Percentiles rank a stretch among this genome's conserved stretches.
Evolutionary conservation across 192 early-diverging fungal genomes (phyloP).

Genomic region (Podila minutissima): DNA sequence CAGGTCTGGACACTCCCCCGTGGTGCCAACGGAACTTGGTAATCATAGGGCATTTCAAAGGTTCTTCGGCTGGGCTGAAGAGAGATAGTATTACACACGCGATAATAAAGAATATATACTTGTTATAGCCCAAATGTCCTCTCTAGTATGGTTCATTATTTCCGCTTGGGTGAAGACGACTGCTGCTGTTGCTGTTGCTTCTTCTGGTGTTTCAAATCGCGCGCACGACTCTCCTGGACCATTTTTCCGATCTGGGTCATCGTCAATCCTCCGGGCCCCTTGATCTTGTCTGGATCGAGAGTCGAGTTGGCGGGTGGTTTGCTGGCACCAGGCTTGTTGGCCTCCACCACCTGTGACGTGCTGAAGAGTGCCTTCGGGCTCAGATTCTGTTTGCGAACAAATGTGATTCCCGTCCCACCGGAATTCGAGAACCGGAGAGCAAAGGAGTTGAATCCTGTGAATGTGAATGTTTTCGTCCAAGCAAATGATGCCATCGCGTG

Average conservation of each 20-base stretch:
- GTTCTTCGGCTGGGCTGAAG: too few species aligned
- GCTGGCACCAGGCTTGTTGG: not conserved
- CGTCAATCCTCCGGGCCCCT: constrained; percentile 54
- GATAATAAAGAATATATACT: too few species aligned
- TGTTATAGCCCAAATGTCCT: too few species aligned
- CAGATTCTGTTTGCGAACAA: too few species aligned
- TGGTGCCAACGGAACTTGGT: constrained; percentile 40
- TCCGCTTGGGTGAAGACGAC: not conserved
- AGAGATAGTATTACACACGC: too few species aligned
- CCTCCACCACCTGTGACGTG: not conserved
- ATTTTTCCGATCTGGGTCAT: constrained; percentile 53
- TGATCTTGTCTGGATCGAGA: constrained; percentile 56
- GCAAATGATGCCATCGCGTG: too few species aligned
- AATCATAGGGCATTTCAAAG: not conserved
- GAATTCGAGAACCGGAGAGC: too few species aligned
- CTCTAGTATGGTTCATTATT: not conserved
- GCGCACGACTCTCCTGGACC: constrained; percentile 30
- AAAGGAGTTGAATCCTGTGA: too few species aligned
- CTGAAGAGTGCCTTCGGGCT: not conserved
- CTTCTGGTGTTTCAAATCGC: constrained; percentile 32
- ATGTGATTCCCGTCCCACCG: too few species aligned
- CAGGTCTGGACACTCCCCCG: constrained; percentile 39
- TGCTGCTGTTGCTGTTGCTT: constrained; percentile 15
- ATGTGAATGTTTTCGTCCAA: too few species aligned
- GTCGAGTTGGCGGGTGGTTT: not conserved